phyloP scores from a whole-genome alignment of 2,329 filamentous ascomycete genomes.

The Phoma sp. region DNA sequence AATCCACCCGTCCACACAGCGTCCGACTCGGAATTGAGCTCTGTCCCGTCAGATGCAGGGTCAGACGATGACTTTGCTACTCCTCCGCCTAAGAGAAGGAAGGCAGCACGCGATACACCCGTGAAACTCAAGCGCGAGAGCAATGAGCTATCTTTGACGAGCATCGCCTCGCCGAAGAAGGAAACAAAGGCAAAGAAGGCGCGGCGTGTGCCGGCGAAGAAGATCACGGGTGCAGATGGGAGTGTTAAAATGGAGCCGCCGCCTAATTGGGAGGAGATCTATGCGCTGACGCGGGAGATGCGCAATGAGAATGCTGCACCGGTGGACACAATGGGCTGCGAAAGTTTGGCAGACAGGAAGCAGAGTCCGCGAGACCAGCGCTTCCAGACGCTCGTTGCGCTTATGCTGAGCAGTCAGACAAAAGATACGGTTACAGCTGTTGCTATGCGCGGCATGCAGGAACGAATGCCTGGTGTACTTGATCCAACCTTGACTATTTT shows the following conservation, averaged over 20 bases:
- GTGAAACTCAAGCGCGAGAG: constrained; percentile 40
- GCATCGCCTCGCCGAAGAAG: constrained; percentile 36
- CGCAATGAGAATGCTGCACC: constrained; percentile 74
- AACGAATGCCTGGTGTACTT: constrained; percentile 66
- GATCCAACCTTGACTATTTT: background rate
- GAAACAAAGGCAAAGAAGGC: constrained; percentile 40
- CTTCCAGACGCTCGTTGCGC: constrained; percentile 83
- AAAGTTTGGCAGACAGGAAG: constrained; percentile 69
- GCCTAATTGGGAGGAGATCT: constrained; percentile 83
- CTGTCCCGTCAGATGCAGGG: constrained; percentile 33
- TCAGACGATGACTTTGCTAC: constrained; percentile 31
- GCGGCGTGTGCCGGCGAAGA: constrained; percentile 49
- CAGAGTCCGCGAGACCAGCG: constrained; percentile 66
- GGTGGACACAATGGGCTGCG: constrained; percentile 98
- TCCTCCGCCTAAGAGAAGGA: constrained; percentile 57
- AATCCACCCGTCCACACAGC: constrained; percentile 32
- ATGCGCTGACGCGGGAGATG: constrained; percentile 80
- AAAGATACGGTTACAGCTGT: constrained; percentile 90
- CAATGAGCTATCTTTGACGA: constrained; percentile 27
- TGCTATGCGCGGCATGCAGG: constrained; percentile 80
- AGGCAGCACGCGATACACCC: constrained; percentile 44
- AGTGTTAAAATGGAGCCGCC: constrained; percentile 66
- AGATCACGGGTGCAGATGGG: constrained; percentile 37
- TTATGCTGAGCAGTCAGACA: constrained; percentile 93
- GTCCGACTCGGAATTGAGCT: constrained; percentile 45